Base-by-base conservation (phyloP, 2,329 filamentous ascomycete genomes). In the Ophiostoma pallidulum region DNA sequence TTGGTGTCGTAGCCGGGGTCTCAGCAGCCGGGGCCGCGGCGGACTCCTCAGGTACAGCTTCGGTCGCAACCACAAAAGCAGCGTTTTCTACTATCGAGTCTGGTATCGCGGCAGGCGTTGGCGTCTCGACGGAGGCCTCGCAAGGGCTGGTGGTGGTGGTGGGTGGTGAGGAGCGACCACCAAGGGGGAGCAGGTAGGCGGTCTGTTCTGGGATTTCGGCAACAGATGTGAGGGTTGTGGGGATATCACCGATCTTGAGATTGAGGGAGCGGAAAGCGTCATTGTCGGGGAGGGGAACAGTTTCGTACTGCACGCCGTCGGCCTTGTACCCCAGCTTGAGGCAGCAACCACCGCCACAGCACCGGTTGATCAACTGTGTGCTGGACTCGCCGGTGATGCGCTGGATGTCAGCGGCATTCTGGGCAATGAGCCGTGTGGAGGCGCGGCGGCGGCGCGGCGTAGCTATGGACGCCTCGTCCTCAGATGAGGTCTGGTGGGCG, bases 241-340 rank as follows among this genome's bases (percentile, higher is more conserved):
- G 84, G 45, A 97, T 78, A 28, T 81, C 75, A 49, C 80, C 80
- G 51, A 97, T 74, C 57, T 83, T 85, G 56, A 97, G 74, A 45
- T 81, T 73, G 41, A 98, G 74, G 51, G 83, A 86, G 48, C 78
- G 75, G 68, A 86, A 98, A 14, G 92, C 92, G 51, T 83, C 76
- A 58, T 94, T 97, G 63, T 92, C 80, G 1, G 91, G 90, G 3
- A 78, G 60, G 14, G 68, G 58, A 18, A 82, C 63, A 7, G 60
- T 61, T 58, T 81, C 77, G 49, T 73, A 78, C 35, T 74, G 65
- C 39, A 77, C 51, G 28, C 66, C 67, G 3, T 69, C 62, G 43
- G 65, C 67, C 53, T 69, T 67, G 43, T 63, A 62, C 41, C 64
- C 65, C 41, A 71, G 53, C 43, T 68, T 72, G 63, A 80, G 70